Base-by-base conservation (phyloP, 1,139 yeast genomes). In the Sugiyamaella pinicola region DNA sequence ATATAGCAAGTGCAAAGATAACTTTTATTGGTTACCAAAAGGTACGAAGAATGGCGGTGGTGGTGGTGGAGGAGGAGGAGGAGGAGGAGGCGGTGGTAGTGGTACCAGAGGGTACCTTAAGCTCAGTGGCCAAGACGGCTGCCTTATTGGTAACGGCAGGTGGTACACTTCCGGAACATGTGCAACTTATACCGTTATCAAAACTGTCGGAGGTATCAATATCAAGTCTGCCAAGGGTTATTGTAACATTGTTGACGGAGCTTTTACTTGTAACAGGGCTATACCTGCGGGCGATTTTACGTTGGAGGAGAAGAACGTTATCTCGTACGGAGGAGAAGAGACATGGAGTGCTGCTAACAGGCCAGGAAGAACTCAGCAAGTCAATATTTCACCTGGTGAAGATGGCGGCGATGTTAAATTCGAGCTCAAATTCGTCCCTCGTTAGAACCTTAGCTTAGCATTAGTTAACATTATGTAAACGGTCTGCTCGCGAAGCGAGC, bases 151-250 rank as follows among this genome's bases (percentile, higher is more conserved):
- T 57, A 87, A 82, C 64, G 98, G 98, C 4, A 80, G 82, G 61
- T 90, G 95, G 91, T 88, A 85, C 70, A 70, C 78, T 5, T 77
- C 82, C 34, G 97, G 97, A 0, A 83, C 96, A 1, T 91, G 97
- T 70, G 98, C 96, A 2, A 83, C 86, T 2, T 89, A 77, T 70
- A 75, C 76, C 17, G 61, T 82, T 18, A 62, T 76, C 15, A 72
- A 81, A 51, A 80, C 84, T 35, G 84, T 81, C 68, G 95, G 95
- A 3, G 91, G 91, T n/a, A 78, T 81, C 62, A 79, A 82, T 54
- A 64, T 88, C 33, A 76, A 75, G 52, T 79, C 93, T 0, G 80
- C 88, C 35, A 83, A 80, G 64, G 96, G 96, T 0, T 79, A 76
- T 55, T 90, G 97, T 71, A 85, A 84, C 4, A 68, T 89, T 12